Evolutionary conservation across 164 flowering plant genomes (phyloP).

Genomic region (Vitis labrusca): DNA sequence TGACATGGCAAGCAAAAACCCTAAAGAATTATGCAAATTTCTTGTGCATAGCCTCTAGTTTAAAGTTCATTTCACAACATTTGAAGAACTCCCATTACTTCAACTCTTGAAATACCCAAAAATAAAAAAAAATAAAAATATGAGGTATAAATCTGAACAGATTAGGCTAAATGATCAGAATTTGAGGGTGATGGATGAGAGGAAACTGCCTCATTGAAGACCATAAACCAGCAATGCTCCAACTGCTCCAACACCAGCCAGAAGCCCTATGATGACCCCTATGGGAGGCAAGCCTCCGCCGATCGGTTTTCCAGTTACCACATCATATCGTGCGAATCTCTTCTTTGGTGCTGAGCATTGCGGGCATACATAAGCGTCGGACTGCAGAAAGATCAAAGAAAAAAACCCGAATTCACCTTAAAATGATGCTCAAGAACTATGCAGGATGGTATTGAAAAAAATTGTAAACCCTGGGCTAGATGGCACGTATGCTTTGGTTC

Average conservation of each 20-base stretch:
- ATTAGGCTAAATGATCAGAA: neutral
- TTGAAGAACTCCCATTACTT: neutral
- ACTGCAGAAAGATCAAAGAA: conserved; percentile 40
- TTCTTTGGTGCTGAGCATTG: conserved; percentile 95
- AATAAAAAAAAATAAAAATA: neutral
- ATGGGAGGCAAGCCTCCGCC: conserved; percentile 91
- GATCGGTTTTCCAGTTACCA: conserved; percentile 70
- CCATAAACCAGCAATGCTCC: conserved; percentile 93
- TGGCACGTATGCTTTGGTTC: too few species aligned
- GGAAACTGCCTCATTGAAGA: conserved; percentile 54
- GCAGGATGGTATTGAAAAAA: too few species aligned
- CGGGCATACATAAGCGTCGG: conserved; percentile 78
- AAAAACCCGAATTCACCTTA: neutral
- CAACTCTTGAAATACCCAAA: neutral
- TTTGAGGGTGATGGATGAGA: too few species aligned
- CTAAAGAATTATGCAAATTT: neutral
- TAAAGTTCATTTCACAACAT: neutral
- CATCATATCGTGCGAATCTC: conserved; percentile 86
- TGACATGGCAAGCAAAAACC: neutral
- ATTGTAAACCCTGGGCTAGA: too few species aligned
- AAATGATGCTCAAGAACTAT: too few species aligned
- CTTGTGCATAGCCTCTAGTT: neutral
- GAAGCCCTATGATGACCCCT: conserved; percentile 80
- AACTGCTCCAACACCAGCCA: conserved; percentile 76
- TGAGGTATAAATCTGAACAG: neutral